These are phyloP conservation scores for Mrakia frigida DNA, from an alignment of 768 basidiomycete species.

Conservation along the genomic window DNA sequence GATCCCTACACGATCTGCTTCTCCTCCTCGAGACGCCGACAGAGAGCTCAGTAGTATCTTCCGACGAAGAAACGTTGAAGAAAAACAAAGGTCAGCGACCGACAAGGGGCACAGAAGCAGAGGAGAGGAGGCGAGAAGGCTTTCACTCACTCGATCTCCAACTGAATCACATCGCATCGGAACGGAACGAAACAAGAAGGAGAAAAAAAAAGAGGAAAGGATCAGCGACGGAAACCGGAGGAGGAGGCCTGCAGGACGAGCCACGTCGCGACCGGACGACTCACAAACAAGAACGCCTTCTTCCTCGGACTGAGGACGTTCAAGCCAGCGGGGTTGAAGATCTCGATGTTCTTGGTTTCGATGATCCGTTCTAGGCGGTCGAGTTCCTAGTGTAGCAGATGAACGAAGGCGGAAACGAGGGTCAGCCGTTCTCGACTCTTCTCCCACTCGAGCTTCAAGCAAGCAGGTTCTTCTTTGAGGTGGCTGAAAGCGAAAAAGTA, in stretches of 20 bases:
- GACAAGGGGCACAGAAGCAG: background rate
- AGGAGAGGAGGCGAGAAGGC: background rate
- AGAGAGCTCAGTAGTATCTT: too few species aligned
- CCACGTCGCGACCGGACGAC: slow-evolving; percentile 44
- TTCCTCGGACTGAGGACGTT: slow-evolving; percentile 78
- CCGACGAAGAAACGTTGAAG: too few species aligned
- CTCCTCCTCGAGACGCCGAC: too few species aligned
- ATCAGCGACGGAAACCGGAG: slow-evolving; percentile 18
- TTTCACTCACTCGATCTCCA: too few species aligned
- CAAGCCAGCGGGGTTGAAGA: slow-evolving; percentile 81
- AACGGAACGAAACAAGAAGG: background rate
- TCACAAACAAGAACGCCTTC: slow-evolving; percentile 85
- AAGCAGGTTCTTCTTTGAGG: background rate
- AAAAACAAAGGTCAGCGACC: too few species aligned
- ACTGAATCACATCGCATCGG: background rate
- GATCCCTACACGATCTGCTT: too few species aligned
- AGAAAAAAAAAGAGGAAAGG: background rate
- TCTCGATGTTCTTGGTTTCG: slow-evolving; percentile 59
- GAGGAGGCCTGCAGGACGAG: slow-evolving; percentile 2
- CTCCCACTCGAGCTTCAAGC: background rate
- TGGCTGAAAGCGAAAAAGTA: background rate
- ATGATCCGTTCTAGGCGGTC: slow-evolving; percentile 58
- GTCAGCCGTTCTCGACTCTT: background rate
- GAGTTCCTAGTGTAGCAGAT: slow-evolving; percentile 66
- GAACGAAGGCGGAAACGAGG: background rate